These are phyloP conservation scores for Pyricularia grisea DNA, from an alignment of 2,329 filamentous ascomycete species.

Conservation along the genomic window DNA sequence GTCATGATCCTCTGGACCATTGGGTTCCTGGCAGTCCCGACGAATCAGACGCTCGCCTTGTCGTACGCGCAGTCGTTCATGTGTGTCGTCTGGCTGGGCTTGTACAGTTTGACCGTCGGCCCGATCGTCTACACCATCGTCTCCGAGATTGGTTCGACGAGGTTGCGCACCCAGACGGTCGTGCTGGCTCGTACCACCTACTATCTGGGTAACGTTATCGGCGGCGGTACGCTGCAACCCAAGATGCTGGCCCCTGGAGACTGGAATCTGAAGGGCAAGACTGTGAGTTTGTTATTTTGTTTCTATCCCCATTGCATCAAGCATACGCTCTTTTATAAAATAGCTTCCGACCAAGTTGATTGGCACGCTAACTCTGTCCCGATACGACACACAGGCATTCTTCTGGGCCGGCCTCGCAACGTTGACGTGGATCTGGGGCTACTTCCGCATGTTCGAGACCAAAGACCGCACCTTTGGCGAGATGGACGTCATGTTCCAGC, in stretches of 20 bases:
- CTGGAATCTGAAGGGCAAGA: conserved; percentile 30
- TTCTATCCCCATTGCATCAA: not conserved
- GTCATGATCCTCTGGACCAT: conserved; percentile 30
- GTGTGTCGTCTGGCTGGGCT: conserved; percentile 32
- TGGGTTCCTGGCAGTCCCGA: conserved; percentile 28
- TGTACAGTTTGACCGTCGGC: conserved; percentile 32
- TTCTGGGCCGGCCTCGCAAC: conserved; percentile 28
- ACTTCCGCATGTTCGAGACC: conserved; percentile 31
- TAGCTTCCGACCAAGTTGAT: not conserved
- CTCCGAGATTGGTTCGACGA: conserved; percentile 33
- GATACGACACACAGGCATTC: conserved; percentile 17
- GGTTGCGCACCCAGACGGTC: conserved; percentile 35
- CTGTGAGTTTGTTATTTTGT: conserved; percentile 12
- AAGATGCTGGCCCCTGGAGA: conserved; percentile 27
- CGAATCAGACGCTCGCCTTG: conserved; percentile 20
- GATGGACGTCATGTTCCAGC: conserved; percentile 62
- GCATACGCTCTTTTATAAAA: too few relatives aligned
- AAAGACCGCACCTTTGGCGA: conserved; percentile 30
- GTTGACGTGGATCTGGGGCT: conserved; percentile 28
- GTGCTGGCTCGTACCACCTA: conserved; percentile 32
- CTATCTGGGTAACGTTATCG: conserved; percentile 31
- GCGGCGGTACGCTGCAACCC: conserved; percentile 25
- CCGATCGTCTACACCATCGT: conserved; percentile 35
- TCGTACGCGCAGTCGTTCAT: conserved; percentile 31
- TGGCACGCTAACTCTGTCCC: not conserved